phyloP scores from a whole-genome alignment of 2,329 filamentous ascomycete genomes.

The Ilyonectria sp. region DNA sequence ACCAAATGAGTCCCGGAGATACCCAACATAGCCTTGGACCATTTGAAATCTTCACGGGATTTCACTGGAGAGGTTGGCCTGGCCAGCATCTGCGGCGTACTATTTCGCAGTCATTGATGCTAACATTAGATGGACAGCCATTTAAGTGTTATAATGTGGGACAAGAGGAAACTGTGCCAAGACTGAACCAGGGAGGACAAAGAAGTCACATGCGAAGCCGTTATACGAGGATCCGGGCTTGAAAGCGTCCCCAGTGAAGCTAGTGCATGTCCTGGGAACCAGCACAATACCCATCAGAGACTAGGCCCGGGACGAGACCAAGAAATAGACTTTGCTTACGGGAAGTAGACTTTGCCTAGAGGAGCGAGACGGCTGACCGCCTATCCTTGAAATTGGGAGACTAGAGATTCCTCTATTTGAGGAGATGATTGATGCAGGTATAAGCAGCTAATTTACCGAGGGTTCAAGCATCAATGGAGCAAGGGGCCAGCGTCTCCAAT shows the following conservation, averaged over 20 bases:
- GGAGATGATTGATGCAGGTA: neutral
- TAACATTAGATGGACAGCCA: too few species aligned
- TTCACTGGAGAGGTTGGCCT: too few species aligned
- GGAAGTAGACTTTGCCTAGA: neutral
- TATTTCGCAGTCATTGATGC: too few species aligned
- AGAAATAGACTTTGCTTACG: neutral
- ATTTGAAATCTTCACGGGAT: too few species aligned
- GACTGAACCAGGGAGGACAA: too few species aligned
- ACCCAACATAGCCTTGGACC: too few species aligned
- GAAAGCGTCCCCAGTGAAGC: neutral
- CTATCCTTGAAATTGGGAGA: neutral
- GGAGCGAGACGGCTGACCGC: neutral
- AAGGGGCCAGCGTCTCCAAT: too few species aligned
- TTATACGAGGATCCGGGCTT: neutral
- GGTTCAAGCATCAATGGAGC: neutral
- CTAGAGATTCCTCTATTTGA: neutral
- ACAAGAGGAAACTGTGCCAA: too few species aligned
- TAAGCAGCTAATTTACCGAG: neutral
- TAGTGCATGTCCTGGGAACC: neutral
- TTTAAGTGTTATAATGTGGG: too few species aligned
- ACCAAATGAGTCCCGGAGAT: too few species aligned
- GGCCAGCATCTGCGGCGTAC: too few species aligned
- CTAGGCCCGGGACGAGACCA: neutral
- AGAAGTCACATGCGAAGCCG: too few species aligned
- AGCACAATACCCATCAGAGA: neutral